A percentile compares a stretch with the other conserved stretches of the same genome.
Conservation (phyloP, 495 filamentous ascomycete species). For the Trichoderma gamsii region DNA sequence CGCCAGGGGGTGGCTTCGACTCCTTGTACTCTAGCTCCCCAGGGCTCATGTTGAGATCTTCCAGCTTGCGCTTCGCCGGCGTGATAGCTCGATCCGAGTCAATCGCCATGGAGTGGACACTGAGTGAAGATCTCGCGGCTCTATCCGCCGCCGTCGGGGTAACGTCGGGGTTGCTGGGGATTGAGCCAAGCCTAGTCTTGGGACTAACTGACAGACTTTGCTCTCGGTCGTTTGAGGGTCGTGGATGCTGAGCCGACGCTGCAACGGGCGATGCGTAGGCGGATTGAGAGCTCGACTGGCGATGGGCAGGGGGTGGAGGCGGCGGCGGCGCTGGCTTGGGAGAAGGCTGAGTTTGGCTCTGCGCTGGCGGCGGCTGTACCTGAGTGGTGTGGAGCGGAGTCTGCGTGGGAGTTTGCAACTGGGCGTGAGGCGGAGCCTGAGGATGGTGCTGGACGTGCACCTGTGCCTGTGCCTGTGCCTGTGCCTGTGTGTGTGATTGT, state of each 20-base stretch:
- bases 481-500: neutral
- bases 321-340: slow-evolving; percentile 6
- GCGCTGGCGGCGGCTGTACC: neutral
- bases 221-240: slow-evolving; percentile 48
- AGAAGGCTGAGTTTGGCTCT: slow-evolving; percentile 13
- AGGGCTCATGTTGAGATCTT: slow-evolving; percentile 40
- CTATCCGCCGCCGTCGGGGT: slow-evolving; percentile 23
- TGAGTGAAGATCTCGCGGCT: slow-evolving; percentile 3
- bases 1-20: slow-evolving; percentile 36
- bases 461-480: neutral
- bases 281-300: slow-evolving; percentile 41
- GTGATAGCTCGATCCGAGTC: slow-evolving; percentile 31
- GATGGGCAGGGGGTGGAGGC: slow-evolving; percentile 39
- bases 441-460: neutral
- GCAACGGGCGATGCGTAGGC: slow-evolving; percentile 33
- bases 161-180: slow-evolving; percentile 32
- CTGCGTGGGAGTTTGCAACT: neutral
- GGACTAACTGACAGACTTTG: slow-evolving; percentile 58
- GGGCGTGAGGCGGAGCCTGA: neutral
- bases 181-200: slow-evolving; percentile 53
- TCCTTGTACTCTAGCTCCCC: slow-evolving; percentile 41
- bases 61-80: slow-evolving; percentile 49
- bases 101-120: slow-evolving; percentile 25
- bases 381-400: slow-evolving; percentile 15
- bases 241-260: slow-evolving; percentile 30